phyloP scores from a whole-genome alignment of 2,329 filamentous ascomycete species.

The Hypomyces perniciosus region DNA sequence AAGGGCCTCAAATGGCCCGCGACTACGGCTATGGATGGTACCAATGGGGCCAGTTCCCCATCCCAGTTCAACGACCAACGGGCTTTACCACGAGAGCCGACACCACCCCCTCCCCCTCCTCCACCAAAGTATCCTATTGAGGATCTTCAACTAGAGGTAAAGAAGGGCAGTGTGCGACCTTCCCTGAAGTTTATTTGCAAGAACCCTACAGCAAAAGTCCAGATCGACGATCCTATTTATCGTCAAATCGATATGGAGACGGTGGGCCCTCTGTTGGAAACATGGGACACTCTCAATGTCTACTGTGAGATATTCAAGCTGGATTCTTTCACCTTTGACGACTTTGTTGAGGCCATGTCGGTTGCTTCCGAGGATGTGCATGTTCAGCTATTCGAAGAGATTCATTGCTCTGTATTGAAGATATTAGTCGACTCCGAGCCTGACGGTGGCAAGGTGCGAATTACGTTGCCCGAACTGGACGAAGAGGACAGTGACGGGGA shows the following conservation, averaged over 20 bases:
- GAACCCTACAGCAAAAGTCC: conserved; percentile 49
- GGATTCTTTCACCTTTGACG: conserved; percentile 96
- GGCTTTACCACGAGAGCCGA: conserved; percentile 28
- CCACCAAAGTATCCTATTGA: conserved; percentile 93
- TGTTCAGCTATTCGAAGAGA: conserved; percentile 82
- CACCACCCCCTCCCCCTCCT: conserved; percentile 59
- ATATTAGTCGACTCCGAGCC: conserved; percentile 70
- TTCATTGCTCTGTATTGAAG: conserved; percentile 88
- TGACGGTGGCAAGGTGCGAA: conserved; percentile 72
- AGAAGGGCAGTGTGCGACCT: conserved; percentile 62
- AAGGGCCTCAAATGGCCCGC: conserved; percentile 40
- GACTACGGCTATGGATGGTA: conserved; percentile 27
- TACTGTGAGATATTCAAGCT: conserved; percentile 91
- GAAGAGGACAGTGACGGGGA: conserved; percentile 64
- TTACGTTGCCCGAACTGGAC: conserved; percentile 69
- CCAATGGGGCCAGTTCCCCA: conserved; percentile 44
- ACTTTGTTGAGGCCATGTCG: conserved; percentile 83
- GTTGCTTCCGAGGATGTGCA: conserved; percentile 67
- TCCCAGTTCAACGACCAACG: conserved; percentile 35
- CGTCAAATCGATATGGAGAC: conserved; percentile 70
- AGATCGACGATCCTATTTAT: conserved; percentile 25
- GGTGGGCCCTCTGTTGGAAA: conserved; percentile 78
- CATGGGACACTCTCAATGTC: conserved; percentile 97
- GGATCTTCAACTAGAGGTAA: conserved; percentile 74
- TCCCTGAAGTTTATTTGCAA: conserved; percentile 70